Percentiles rank a stretch among this genome's conserved stretches.
phyloP scores from a whole-genome alignment of 345 rosid species.

The Psidium guajava region DNA sequence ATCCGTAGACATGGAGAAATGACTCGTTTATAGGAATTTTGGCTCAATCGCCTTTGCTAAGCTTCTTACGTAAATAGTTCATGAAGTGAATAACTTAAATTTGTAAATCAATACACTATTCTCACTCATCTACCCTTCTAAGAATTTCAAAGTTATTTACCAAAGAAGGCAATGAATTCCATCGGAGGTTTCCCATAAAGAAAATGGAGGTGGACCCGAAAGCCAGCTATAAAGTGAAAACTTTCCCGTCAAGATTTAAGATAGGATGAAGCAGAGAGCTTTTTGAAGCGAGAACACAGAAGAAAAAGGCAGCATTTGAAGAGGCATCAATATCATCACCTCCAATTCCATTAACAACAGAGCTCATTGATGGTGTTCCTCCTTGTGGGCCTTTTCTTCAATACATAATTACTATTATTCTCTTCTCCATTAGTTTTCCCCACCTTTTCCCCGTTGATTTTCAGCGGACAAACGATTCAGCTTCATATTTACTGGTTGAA shows the following conservation, averaged over 20 bases:
- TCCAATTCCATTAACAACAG: slow-evolving; percentile 33
- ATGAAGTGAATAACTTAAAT: not conserved
- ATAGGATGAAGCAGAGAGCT: not conserved
- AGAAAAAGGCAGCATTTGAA: slow-evolving; percentile 1
- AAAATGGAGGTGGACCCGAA: not conserved
- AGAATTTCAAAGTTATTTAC: not conserved
- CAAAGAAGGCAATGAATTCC: not conserved
- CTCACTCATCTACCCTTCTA: not conserved
- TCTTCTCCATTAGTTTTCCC: not conserved
- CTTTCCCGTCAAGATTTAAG: not conserved
- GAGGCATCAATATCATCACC: slow-evolving; percentile 37
- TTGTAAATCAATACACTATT: not conserved
- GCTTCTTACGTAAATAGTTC: not conserved
- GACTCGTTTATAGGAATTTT: not conserved
- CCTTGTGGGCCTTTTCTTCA: slow-evolving; percentile 36
- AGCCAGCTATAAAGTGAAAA: slow-evolving; percentile 15
- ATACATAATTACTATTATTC: not conserved
- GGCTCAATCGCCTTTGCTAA: not conserved
- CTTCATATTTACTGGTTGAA: slow-evolving; percentile 4
- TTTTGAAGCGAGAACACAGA: not conserved
- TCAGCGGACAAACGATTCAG: not conserved
- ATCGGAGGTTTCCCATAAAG: not conserved
- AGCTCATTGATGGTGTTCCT: slow-evolving; percentile 40
- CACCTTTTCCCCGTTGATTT: slow-evolving; percentile 1
- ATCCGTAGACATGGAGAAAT: not conserved